Evolutionary conservation across 257 asterid genomes (phyloP).

Genomic region (Verbena officinalis): DNA sequence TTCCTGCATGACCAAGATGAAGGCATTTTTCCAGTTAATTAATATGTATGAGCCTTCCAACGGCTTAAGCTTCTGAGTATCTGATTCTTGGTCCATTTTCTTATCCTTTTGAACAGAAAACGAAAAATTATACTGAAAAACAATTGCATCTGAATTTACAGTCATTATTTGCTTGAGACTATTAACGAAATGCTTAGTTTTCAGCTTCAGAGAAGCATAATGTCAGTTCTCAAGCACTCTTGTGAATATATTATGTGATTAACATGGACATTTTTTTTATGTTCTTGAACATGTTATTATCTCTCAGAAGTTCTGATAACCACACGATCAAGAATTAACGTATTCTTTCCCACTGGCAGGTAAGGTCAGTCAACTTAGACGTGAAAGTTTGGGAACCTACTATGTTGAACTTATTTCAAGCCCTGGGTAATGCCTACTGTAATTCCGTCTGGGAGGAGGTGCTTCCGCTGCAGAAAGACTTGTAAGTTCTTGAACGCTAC

Average conservation of each 20-base stretch:
- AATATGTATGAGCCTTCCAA: neutral
- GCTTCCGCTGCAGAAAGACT: slow-evolving; percentile 56
- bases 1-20: neutral
- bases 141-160: slow-evolving; percentile 2
- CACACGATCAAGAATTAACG: slow-evolving; percentile 7
- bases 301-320: slow-evolving; percentile 7
- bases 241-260: slow-evolving; percentile 4
- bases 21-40: neutral
- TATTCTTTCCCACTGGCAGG: slow-evolving; percentile 50
- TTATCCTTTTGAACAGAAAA: neutral
- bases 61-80: neutral
- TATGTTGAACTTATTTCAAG: slow-evolving; percentile 74
- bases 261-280: neutral
- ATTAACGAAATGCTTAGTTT: slow-evolving; percentile 5
- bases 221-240: slow-evolving; percentile 8
- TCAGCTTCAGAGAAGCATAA: slow-evolving; percentile 4
- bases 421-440: slow-evolving; percentile 81
- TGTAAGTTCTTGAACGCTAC: slow-evolving; percentile 53
- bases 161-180: slow-evolving; percentile 3
- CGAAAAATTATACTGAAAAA: neutral
- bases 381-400: slow-evolving; percentile 97
- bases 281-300: slow-evolving; percentile 12
- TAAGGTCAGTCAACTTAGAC: slow-evolving; percentile 88
- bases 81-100: neutral
- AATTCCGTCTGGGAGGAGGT: slow-evolving; percentile 95